Conservation (phyloP, 2,329 filamentous ascomycete genomes). For the Coniochaeta prunicola region DNA sequence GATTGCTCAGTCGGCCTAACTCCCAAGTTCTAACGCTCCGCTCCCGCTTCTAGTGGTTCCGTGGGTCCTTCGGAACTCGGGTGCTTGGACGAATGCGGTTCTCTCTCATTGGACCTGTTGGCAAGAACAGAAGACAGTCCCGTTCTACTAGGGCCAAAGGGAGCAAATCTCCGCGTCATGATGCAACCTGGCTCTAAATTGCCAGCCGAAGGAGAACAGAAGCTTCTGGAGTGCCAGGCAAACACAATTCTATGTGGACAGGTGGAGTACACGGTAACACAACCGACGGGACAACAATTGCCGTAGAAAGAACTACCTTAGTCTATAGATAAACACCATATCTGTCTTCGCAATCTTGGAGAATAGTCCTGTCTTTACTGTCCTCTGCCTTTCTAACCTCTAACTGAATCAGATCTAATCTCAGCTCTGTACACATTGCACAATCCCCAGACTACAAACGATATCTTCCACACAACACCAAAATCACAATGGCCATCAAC, state of each 20-base stretch:
- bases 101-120: neutral
- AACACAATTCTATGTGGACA: no score
- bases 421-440: neutral
- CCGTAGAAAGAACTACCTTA: neutral
- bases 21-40: neutral
- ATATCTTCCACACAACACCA: neutral
- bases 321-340: neutral
- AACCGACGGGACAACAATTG: neutral
- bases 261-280: neutral
- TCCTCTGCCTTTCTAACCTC: neutral
- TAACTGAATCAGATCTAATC: neutral
- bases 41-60: neutral
- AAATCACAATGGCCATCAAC: slow-evolving; percentile 31
- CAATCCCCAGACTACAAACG: neutral
- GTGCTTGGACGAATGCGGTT: neutral
- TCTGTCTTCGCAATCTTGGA: neutral
- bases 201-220: neutral
- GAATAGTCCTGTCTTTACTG: no score
- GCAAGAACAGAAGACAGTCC: neutral
- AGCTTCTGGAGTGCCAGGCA: neutral
- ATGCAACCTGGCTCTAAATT: neutral
- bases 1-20: neutral
- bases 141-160: neutral
- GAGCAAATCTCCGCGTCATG: neutral
- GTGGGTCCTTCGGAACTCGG: neutral